Conservation (phyloP, 1,139 yeast genomes). For the Suhomyces atakaporum region DNA sequence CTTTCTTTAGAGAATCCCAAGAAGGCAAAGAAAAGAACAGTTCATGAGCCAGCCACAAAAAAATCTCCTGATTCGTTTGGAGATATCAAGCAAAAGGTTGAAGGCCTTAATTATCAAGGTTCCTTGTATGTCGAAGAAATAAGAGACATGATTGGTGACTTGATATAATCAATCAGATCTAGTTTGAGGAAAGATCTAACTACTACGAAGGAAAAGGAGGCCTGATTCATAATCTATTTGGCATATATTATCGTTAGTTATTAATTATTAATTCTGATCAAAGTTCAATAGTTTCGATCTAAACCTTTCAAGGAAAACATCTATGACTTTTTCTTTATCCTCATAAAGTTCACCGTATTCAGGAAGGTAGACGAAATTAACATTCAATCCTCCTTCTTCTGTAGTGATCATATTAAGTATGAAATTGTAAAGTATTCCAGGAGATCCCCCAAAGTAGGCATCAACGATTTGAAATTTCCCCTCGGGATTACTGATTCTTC, state of each 20-base stretch:
- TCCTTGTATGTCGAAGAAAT: constrained; percentile 18
- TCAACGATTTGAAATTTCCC: constrained; percentile 3
- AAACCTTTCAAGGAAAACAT: constrained; percentile 6
- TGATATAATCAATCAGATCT: constrained; percentile 7
- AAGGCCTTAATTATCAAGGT: constrained; percentile 19
- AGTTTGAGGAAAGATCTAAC: too few species aligned
- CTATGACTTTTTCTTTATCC: constrained; percentile 8
- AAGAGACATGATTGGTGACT: constrained; percentile 16
- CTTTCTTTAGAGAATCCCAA: not conserved
- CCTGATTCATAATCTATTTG: too few species aligned
- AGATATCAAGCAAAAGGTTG: constrained; percentile 19
- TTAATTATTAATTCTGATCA: constrained; percentile 19
- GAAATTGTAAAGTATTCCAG: constrained; percentile 2
- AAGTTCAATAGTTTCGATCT: constrained; percentile 1
- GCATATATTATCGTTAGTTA: too few species aligned
- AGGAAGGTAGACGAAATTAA: not conserved
- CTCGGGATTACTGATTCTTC: constrained; percentile 14
- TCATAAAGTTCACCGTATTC: constrained; percentile 4
- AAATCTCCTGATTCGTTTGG: constrained; percentile 3
- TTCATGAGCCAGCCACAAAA: not conserved
- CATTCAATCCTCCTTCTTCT: constrained; percentile 8
- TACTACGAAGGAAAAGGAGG: too few species aligned
- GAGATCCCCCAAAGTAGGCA: constrained; percentile 4
- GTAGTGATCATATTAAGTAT: constrained; percentile 3
- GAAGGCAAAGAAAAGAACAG: not conserved